These are phyloP conservation scores for Chamaenerion angustifolium DNA, from an alignment of 345 rosid species.

Conservation along the genomic window DNA sequence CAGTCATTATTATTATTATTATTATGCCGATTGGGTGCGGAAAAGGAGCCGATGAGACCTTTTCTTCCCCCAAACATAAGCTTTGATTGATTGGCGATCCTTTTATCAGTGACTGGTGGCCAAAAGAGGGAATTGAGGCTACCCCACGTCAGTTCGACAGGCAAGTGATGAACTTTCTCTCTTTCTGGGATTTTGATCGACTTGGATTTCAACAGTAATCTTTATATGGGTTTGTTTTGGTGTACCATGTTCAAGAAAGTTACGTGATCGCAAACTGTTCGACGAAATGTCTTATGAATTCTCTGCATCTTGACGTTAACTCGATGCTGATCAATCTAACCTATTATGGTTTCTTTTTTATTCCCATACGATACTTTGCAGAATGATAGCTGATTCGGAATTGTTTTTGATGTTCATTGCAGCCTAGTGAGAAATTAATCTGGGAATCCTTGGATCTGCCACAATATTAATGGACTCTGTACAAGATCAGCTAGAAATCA, in stretches of 20 bases:
- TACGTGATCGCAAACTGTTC: neutral
- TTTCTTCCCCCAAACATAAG: too few relatives aligned
- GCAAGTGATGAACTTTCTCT: slow-evolving; percentile 1
- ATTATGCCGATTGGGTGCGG: too few relatives aligned
- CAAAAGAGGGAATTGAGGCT: neutral
- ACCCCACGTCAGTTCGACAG: slow-evolving; percentile 2
- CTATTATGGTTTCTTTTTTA: too few relatives aligned
- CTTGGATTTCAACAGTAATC: neutral
- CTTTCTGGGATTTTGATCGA: slow-evolving; percentile 1
- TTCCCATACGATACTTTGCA: too few relatives aligned
- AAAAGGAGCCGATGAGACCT: too few relatives aligned
- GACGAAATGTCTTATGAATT: neutral
- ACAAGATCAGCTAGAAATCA: slow-evolving; percentile 78
- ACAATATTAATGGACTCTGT: slow-evolving; percentile 49
- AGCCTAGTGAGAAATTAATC: slow-evolving; percentile 3
- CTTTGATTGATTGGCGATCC: neutral
- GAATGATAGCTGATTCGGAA: too few relatives aligned
- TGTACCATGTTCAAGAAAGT: neutral
- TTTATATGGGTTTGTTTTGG: neutral
- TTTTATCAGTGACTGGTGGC: neutral
- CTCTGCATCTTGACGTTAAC: neutral
- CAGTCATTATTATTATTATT: too few relatives aligned
- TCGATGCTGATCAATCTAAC: too few relatives aligned
- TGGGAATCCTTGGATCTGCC: slow-evolving; percentile 13
- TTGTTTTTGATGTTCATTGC: slow-evolving; percentile 11